Percentiles rank a stretch among this genome's conserved stretches.
phyloP scores from a whole-genome alignment of 345 rosid genomes.

The Syzygium grande region DNA sequence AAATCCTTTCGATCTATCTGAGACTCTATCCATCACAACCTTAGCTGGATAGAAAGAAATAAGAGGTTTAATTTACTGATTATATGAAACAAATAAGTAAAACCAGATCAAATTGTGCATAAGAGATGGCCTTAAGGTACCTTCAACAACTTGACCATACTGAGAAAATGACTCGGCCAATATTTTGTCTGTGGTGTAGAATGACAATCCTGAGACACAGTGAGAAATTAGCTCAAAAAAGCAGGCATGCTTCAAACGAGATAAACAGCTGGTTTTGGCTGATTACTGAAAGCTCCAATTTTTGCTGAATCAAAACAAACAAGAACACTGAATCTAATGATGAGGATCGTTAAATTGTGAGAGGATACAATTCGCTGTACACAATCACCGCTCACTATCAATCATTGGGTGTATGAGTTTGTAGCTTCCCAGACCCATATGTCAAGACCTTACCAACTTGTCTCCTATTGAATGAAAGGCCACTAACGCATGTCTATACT shows the following conservation, averaged over 20 bases:
- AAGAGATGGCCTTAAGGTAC: slow-evolving; percentile 14
- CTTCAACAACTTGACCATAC: slow-evolving; percentile 88
- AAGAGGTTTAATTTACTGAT: neutral
- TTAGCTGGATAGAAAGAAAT: slow-evolving; percentile 33
- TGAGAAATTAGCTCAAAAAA: neutral
- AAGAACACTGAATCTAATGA: neutral
- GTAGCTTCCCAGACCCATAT: neutral
- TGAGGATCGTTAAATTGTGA: neutral
- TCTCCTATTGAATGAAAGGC: neutral
- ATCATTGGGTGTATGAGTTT: neutral
- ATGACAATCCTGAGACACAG: slow-evolving; percentile 53
- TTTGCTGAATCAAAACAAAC: neutral
- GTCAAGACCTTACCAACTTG: neutral
- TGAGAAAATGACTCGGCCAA: slow-evolving; percentile 65
- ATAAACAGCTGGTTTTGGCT: neutral
- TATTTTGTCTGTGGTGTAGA: slow-evolving; percentile 55
- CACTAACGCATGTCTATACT: neutral
- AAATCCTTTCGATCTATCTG: slow-evolving; percentile 71
- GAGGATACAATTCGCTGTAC: neutral
- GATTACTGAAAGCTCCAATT: neutral
- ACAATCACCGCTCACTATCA: neutral
- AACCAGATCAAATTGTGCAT: neutral
- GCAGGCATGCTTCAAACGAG: neutral
- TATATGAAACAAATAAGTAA: neutral
- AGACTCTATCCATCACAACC: slow-evolving; percentile 51